Percentiles rank a stretch among this genome's conserved stretches.
Conservation (phyloP, 2,329 filamentous ascomycete genomes). For the Fusarium sp. region DNA sequence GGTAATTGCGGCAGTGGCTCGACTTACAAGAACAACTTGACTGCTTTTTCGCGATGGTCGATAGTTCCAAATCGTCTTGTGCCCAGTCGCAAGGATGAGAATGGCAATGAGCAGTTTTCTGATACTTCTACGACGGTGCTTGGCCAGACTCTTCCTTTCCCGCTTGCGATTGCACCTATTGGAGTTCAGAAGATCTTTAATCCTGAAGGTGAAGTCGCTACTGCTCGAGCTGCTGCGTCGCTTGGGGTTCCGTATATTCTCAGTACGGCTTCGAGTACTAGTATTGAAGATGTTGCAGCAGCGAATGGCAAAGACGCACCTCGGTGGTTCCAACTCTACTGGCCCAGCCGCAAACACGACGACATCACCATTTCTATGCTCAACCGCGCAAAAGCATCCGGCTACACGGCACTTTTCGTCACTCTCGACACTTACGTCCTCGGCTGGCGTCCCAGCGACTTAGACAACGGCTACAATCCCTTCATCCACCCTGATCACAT, state of each 20-base stretch:
- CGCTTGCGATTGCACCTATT: conserved; percentile 20
- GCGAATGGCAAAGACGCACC: conserved; percentile 10
- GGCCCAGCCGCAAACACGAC: conserved; percentile 27
- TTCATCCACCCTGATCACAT: conserved; percentile 35
- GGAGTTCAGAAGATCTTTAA: conserved; percentile 34
- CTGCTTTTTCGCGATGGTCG: conserved; percentile 9
- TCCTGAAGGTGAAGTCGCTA: conserved; percentile 10
- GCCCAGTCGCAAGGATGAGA: conserved; percentile 16
- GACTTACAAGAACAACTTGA: conserved; percentile 27
- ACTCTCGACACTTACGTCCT: conserved; percentile 20
- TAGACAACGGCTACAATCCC: conserved; percentile 34
- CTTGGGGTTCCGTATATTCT: conserved; percentile 10
- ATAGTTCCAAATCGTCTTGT: conserved; percentile 19
- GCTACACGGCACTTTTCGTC: conserved; percentile 14
- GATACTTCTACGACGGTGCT: conserved; percentile 21
- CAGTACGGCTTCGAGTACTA: conserved; percentile 28
- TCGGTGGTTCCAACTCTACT: conserved; percentile 33
- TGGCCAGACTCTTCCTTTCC: conserved; percentile 21
- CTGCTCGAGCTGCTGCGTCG: conserved; percentile 12
- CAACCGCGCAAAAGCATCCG: conserved; percentile 9
- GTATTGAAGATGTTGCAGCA: conserved; percentile 29
- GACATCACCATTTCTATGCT: conserved; percentile 29
- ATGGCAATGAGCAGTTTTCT: conserved; percentile 24
- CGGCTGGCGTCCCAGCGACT: conserved; percentile 15
- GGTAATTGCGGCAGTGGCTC: conserved; percentile 29